Base-by-base conservation (phyloP, 805 yeast genomes). In the Tetrapisispora iriomotensis region DNA sequence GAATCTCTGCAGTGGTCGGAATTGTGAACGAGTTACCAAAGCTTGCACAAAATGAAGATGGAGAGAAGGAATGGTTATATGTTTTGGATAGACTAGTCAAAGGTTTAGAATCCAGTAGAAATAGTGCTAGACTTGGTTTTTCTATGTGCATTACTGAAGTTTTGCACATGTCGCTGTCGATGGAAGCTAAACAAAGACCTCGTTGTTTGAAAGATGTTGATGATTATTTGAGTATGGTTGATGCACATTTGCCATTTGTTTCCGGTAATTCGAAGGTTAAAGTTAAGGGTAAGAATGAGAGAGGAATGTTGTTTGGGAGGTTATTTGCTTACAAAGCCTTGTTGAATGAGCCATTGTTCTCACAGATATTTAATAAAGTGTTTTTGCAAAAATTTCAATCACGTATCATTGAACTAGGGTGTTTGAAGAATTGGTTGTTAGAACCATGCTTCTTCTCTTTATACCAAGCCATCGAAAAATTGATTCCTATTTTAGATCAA, bases 91-190 rank as follows among this genome's bases (percentile, higher is more conserved):
- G 97, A 53, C 67, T 90, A 45, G 72, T 85, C 46, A 79, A 77
- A 45, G 96, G 97, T 37, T 64, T 90, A 24, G 68, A 86, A 4
- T 82, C 95, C 6, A 72, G 87, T 13, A 74, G 92, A 51, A 94
- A 82, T 19, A 71, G 86, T 35, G 92, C 95, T 1, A 68, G 96
- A 41, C 62, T 84, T 22, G 97, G 97, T 4, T 90, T 81, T 53
- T 83, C 95, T 2, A 74, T 85, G 71, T 90, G 95, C 33, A 62
- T 90, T 32, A 75, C 88, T 0, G 96, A 90, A 57, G 62, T 81
- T 1, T 37, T 68, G 48, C 57, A 62, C 62, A 26, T 64, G 56
- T 49, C 65, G 25, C 38, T 59, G 17, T 45, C 54, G 34, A 70
- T 29, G 29, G 27, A 27, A 22, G n/a, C 14, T 7, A 40, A 35